Base-by-base conservation (phyloP, 2,329 filamentous ascomycete species). In the Tympanopsis confertula region DNA sequence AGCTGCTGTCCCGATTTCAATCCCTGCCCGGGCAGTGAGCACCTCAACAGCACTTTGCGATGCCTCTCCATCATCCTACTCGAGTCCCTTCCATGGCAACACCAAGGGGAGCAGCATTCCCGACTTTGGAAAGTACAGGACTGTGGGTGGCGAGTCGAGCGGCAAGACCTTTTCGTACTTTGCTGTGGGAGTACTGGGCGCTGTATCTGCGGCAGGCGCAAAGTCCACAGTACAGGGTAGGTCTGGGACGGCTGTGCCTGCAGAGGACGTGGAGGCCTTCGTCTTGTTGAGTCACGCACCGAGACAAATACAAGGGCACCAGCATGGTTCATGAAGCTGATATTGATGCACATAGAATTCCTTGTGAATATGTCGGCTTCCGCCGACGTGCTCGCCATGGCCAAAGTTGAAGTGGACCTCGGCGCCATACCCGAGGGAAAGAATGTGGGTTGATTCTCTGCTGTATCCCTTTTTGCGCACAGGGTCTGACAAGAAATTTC, bases 361-460 rank as follows among this genome's bases (percentile, higher is more conserved):
- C 76, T 98, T 47, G 86, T 94, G 71, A 98, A 95, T 79, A 96
- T 98, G 93, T 93, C 89, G 55, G 91, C 91, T 46, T 98, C 91
- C 44, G 91, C 91, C 66, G 91, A 98, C 58, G 87, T 98, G 58
- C 69, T 98, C 68, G 91, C 93, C 60, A 93, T 95, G 80, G 91
- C 91, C 65, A 98, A 98, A 82, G 91, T 98, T 52, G 91, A 98
- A 72, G 83, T 98, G 52, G 86, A 94, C 64, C 82, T 98, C 50
- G 72, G 71, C 54, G 64, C 86, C 47, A 96, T 98, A 55, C 91
- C 91, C 45, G 89, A 96, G 74, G 91, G 91, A 76, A 98, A 96
- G 84, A 98, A 98, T 71, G 91, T 88, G 71, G 62, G 82, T 71
- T 38, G 29, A 19, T 36, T 14, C 10, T 19, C 41, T 38, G 33